Conservation (phyloP, 352 stramenopile genomes). For the Blastocystis sp. region DNA sequence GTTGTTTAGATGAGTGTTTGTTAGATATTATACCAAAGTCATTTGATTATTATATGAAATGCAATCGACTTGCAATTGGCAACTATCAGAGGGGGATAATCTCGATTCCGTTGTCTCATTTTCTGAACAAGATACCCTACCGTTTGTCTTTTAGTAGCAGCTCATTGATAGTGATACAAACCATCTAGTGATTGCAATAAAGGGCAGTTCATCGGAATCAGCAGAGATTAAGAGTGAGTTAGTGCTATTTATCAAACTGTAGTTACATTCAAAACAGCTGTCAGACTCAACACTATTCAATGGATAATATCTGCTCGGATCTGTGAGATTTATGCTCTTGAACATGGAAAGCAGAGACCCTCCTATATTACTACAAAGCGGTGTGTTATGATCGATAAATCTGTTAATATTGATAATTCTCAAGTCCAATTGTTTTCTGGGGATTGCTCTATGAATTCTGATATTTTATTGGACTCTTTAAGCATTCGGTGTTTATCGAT, state of each 20-base stretch:
- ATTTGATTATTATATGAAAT: neutral
- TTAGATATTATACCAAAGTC: neutral
- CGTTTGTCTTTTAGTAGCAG: neutral
- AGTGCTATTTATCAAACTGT: neutral
- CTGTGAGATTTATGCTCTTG: conserved; percentile 19
- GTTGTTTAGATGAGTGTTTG: neutral
- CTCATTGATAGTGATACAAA: neutral
- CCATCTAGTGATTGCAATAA: neutral
- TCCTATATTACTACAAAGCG: conserved; percentile 24
- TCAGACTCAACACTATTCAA: neutral
- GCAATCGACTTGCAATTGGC: neutral
- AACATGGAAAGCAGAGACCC: neutral
- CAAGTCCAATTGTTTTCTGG: neutral
- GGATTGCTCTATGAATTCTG: neutral
- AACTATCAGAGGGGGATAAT: neutral
- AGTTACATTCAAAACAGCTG: neutral
- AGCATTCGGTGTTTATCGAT: conserved; percentile 10
- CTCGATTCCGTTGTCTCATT: neutral
- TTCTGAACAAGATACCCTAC: neutral
- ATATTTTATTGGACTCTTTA: neutral
- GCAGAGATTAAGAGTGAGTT: neutral
- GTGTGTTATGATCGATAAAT: neutral
- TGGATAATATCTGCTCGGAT: conserved; percentile 20
- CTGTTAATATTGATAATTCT: neutral
- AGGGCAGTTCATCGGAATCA: neutral